phyloP scores from a whole-genome alignment of 192 early-diverging fungal genomes.

The Thamnidium elegans region DNA sequence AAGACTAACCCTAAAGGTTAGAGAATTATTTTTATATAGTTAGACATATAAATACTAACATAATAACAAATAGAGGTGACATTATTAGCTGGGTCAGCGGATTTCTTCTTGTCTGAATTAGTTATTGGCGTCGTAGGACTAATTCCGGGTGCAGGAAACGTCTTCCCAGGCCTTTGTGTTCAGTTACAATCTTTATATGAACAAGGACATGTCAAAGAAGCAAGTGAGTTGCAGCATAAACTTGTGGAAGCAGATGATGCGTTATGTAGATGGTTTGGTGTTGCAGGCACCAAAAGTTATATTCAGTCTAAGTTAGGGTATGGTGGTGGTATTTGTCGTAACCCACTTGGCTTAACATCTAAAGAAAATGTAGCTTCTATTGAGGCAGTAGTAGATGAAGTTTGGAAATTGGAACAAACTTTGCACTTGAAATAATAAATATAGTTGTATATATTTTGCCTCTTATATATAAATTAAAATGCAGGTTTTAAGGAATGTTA shows the following conservation, averaged over 20 bases:
- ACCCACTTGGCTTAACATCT: not conserved
- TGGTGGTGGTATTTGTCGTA: constrained; percentile 20
- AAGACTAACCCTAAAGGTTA: constrained; percentile 27
- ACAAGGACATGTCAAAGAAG: constrained; percentile 29
- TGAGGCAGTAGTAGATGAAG: not conserved
- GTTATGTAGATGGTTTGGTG: constrained; percentile 33
- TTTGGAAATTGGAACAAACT: not conserved
- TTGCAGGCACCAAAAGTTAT: constrained; percentile 34
- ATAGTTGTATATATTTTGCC: not conserved
- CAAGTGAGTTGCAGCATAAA: constrained; percentile 28
- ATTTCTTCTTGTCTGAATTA: constrained; percentile 37
- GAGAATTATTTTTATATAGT: not conserved
- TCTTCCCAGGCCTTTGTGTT: constrained; percentile 25
- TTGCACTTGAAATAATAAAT: not conserved
- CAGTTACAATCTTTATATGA: constrained; percentile 25
- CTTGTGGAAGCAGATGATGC: constrained; percentile 34
- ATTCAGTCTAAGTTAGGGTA: constrained; percentile 27
- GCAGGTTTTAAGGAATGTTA: no score
- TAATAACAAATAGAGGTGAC: constrained; percentile 27
- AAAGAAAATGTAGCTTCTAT: not conserved
- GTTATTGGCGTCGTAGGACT: constrained; percentile 31
- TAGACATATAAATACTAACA: not conserved
- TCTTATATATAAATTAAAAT: no score
- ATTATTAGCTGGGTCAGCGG: constrained; percentile 36
- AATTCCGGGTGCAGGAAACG: constrained; percentile 33